Evolutionary conservation across 2,329 filamentous ascomycete genomes (phyloP).

Genomic region (Penicillium thymicola): DNA sequence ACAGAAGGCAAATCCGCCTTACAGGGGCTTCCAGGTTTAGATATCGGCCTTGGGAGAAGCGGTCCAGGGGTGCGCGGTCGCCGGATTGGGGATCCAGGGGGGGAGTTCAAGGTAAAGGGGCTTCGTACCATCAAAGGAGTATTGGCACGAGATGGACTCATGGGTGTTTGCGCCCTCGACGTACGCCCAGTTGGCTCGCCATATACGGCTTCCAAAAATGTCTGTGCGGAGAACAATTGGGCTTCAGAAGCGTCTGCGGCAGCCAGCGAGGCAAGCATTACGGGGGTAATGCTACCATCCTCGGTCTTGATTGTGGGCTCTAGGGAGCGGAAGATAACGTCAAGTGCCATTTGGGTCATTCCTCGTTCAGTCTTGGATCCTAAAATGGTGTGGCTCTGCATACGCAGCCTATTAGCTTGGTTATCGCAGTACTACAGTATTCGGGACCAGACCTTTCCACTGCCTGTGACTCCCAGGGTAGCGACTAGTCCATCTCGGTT

Average conservation of each 20-base stretch:
- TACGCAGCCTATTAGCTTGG: slow-evolving; percentile 6
- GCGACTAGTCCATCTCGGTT: slow-evolving; percentile 87
- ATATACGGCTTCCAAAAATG: slow-evolving; percentile 77
- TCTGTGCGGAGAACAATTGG: slow-evolving; percentile 66
- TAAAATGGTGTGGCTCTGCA: slow-evolving; percentile 89
- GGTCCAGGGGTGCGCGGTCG: slow-evolving; percentile 17
- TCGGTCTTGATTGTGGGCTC: slow-evolving; percentile 66
- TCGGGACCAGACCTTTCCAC: slow-evolving; percentile 73
- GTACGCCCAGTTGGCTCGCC: slow-evolving; percentile 59
- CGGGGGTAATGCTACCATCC: slow-evolving; percentile 49
- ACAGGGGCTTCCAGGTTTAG: slow-evolving; percentile 12
- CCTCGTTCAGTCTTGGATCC: slow-evolving; percentile 84
- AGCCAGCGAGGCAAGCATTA: slow-evolving; percentile 69
- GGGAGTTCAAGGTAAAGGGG: slow-evolving; percentile 30
- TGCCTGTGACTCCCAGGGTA: slow-evolving; percentile 90
- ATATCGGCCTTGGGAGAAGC: slow-evolving; percentile 8
- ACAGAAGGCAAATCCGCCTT: slow-evolving; percentile 2
- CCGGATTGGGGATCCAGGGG: slow-evolving; percentile 18
- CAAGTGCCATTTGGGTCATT: slow-evolving; percentile 85
- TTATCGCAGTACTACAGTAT: neutral
- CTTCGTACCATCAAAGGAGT: slow-evolving; percentile 45
- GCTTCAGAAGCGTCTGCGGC: slow-evolving; percentile 79
- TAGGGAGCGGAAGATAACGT: slow-evolving; percentile 82
- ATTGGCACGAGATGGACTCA: slow-evolving; percentile 51
- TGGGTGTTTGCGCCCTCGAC: slow-evolving; percentile 67